A percentile compares a stretch with the other conserved stretches of the same genome.
These are phyloP conservation scores for Balamuthia mandrillaris DNA, from an alignment of 208 protist genomes.

Conservation along the genomic window DNA sequence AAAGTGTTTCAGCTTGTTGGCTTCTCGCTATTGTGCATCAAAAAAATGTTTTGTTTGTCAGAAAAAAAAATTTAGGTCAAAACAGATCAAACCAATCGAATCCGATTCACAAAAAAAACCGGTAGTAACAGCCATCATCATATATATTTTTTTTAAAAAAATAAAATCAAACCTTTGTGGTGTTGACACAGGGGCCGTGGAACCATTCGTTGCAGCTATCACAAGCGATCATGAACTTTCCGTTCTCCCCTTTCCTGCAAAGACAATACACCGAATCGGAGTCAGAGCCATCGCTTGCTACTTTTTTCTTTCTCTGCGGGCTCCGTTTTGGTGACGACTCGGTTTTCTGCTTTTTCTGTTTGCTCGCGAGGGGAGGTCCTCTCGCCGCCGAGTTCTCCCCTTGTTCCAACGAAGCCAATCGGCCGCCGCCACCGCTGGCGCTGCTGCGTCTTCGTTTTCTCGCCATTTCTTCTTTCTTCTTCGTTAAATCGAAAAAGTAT, in stretches of 20 bases:
- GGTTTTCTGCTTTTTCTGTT: no score
- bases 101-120: no score
- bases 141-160: neutral
- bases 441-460: no score
- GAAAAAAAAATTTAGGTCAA: neutral
- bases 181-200: slow-evolving; percentile 24
- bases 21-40: neutral
- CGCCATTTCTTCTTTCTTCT: no score
- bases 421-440: no score
- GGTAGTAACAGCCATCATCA: neutral
- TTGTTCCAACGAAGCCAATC: no score
- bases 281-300: neutral
- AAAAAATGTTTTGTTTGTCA: neutral
- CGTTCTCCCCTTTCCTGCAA: slow-evolving; percentile 31
- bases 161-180: neutral
- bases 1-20: neutral
- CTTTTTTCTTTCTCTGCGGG: neutral
- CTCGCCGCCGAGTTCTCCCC: no score
- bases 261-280: slow-evolving; percentile 31
- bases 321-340: no score
- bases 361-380: no score
- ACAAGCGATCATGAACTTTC: slow-evolving; percentile 37
- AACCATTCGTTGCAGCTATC: slow-evolving; percentile 43
- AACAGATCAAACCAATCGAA: no score
- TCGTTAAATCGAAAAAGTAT: no score